Percentiles rank a stretch among this genome's conserved stretches.
phyloP scores from a whole-genome alignment of 2,329 filamentous ascomycete genomes.

The Hypoxylon sp. region DNA sequence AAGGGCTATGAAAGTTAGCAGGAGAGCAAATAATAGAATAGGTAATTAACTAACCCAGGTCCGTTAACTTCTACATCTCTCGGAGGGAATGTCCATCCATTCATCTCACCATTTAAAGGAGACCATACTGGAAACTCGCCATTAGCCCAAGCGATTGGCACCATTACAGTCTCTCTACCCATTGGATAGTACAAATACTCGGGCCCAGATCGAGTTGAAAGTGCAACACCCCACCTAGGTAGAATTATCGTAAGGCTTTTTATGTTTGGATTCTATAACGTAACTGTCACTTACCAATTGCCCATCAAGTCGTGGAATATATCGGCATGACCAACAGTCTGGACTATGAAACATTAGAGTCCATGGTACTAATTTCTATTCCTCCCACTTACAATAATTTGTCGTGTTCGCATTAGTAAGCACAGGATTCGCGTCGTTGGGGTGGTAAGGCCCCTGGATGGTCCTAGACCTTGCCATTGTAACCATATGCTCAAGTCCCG shows the following conservation, averaged over 20 bases:
- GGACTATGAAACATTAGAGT: slow-evolving; percentile 53
- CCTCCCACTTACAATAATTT: slow-evolving; percentile 55
- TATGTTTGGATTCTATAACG: background rate
- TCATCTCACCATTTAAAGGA: slow-evolving; percentile 56
- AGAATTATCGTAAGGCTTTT: background rate
- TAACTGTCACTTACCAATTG: slow-evolving; percentile 54
- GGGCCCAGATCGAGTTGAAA: slow-evolving; percentile 60
- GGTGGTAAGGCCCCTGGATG: slow-evolving; percentile 63
- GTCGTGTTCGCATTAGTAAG: slow-evolving; percentile 63
- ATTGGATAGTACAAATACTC: slow-evolving; percentile 59
- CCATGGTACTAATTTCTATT: background rate
- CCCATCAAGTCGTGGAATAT: slow-evolving; percentile 65
- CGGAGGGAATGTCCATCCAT: slow-evolving; percentile 52
- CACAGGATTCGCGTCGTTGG: slow-evolving; percentile 61
- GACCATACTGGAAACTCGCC: slow-evolving; percentile 57
- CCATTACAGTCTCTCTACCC: slow-evolving; percentile 62
- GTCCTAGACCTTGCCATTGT: slow-evolving; percentile 62
- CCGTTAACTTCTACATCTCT: slow-evolving; percentile 46
- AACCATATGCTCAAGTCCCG: slow-evolving; percentile 64
- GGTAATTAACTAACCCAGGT: slow-evolving; percentile 44
- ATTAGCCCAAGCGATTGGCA: slow-evolving; percentile 57
- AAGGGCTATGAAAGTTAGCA: slow-evolving; percentile 56
- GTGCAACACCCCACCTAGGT: slow-evolving; percentile 59
- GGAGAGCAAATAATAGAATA: slow-evolving; percentile 13
- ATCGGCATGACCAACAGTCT: slow-evolving; percentile 71